These are phyloP conservation scores for Trametes cubensis DNA, from an alignment of 768 basidiomycete species.

Conservation along the genomic window DNA sequence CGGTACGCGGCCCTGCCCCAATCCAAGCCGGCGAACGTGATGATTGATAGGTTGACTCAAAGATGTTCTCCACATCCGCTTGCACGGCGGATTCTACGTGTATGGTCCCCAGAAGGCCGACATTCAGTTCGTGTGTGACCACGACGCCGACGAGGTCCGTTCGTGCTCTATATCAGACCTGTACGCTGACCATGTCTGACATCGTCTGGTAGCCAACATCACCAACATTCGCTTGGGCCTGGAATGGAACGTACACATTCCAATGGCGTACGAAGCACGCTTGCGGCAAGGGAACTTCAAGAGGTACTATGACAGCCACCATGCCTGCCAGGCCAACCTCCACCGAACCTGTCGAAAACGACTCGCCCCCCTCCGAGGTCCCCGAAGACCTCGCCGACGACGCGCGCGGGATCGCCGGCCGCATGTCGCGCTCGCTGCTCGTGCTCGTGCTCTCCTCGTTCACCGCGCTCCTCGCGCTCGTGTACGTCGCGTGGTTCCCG, in stretches of 20 bases:
- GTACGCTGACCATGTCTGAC: background rate
- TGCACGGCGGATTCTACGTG: conserved; percentile 36
- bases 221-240: conserved; percentile 23
- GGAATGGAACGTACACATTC: conserved; percentile 35
- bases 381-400: conserved; percentile 20
- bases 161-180: background rate
- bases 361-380: conserved; percentile 18
- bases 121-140: conserved; percentile 34
- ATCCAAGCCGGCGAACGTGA: background rate
- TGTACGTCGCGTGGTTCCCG: conserved; percentile 31
- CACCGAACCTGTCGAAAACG: conserved; percentile 10
- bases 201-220: conserved; percentile 21
- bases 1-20: conserved; percentile 15
- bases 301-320: background rate
- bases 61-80: conserved; percentile 30
- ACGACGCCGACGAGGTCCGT: conserved; percentile 32
- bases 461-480: conserved; percentile 24
- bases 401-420: conserved; percentile 7
- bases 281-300: conserved; percentile 21
- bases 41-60: background rate
- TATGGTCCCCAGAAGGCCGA: conserved; percentile 30
- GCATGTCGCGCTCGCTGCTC: conserved; percentile 17
- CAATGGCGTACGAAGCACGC: conserved; percentile 35
- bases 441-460: conserved; percentile 27
- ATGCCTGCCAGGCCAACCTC: background rate